Conservation (phyloP, 1,284 basidiomycete genomes). For the Leccinum variabile region DNA sequence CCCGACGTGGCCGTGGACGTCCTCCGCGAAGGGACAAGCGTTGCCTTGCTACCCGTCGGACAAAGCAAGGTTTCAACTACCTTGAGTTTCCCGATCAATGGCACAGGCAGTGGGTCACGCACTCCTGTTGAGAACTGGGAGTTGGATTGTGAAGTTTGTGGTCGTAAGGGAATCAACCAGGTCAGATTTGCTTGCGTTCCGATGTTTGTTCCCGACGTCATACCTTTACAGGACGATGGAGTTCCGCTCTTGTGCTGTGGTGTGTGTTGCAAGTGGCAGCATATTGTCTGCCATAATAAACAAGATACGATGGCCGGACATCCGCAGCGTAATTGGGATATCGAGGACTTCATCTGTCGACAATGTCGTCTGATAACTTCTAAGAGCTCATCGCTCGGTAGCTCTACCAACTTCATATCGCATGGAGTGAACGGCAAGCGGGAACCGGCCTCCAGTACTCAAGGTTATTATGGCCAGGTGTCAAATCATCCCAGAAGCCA, state of each 20-base stretch:
- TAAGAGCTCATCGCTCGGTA: slow-evolving; percentile 13
- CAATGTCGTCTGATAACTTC: slow-evolving; percentile 40
- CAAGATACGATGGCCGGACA: slow-evolving; percentile 58
- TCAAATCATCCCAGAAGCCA: slow-evolving; percentile 22
- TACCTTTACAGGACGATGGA: slow-evolving; percentile 62
- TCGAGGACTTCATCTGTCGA: slow-evolving; percentile 63
- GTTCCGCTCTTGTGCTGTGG: slow-evolving; percentile 79
- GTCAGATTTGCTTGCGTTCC: slow-evolving; percentile 40
- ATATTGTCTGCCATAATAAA: slow-evolving; percentile 73
- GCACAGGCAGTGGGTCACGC: slow-evolving; percentile 44
- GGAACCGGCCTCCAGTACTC: slow-evolving; percentile 15
- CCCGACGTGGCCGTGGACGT: slow-evolving; percentile 4
- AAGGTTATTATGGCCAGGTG: slow-evolving; percentile 14
- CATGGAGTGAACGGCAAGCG: slow-evolving; percentile 12
- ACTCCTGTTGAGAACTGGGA: slow-evolving; percentile 72
- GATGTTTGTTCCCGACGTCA: slow-evolving; percentile 8
- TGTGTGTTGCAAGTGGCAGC: slow-evolving; percentile 79
- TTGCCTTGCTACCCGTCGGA: slow-evolving; percentile 1
- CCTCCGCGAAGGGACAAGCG: slow-evolving; percentile 4
- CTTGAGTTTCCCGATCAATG: slow-evolving; percentile 21
- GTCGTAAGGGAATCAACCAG: slow-evolving; percentile 64
- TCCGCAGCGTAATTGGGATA: slow-evolving; percentile 68
- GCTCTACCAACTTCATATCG: slow-evolving; percentile 12
- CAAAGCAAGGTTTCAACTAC: slow-evolving; percentile 5
- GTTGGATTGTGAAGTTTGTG: slow-evolving; percentile 82